A percentile compares a stretch with the other conserved stretches of the same genome.
Evolutionary conservation across 805 yeast species (phyloP).

Genomic region (Millerozyma miso): DNA sequence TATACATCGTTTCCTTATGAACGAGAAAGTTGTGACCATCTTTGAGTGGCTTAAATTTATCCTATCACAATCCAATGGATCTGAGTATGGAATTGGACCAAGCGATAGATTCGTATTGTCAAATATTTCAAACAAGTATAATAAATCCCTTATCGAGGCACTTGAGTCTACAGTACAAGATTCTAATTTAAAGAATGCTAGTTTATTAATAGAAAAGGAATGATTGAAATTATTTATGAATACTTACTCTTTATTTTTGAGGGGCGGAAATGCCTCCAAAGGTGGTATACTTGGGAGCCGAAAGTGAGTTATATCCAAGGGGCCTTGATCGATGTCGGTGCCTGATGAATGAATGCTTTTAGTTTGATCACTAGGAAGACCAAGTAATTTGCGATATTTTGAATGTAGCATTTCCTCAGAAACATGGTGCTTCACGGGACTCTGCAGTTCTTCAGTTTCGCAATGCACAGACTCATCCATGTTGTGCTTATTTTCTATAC

Average conservation of each 20-base stretch:
- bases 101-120: constrained; percentile 29
- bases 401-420: constrained; percentile 8
- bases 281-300: constrained; percentile 21
- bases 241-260: constrained; percentile 4
- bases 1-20: constrained; percentile 51
- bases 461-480: constrained; percentile 3
- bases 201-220: constrained; percentile 60
- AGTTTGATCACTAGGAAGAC: not conserved
- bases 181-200: constrained; percentile 80
- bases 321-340: not conserved
- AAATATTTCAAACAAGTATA: constrained; percentile 31
- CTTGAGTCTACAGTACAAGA: constrained; percentile 59
- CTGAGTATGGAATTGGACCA: constrained; percentile 45
- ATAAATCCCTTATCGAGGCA: constrained; percentile 50
- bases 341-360: constrained; percentile 1
- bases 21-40: constrained; percentile 54
- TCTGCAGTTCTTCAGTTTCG: constrained; percentile 8
- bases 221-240: constrained; percentile 5
- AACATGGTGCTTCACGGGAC: constrained; percentile 1
- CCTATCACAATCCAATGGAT: constrained; percentile 40
- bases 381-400: constrained; percentile 10
- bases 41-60: constrained; percentile 66
- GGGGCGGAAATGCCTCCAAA: constrained; percentile 19
- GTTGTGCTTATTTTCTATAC: constrained; percentile 4
- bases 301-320: not conserved